Conservation (phyloP, 441 rosid genomes). For the Breynia disticha region DNA sequence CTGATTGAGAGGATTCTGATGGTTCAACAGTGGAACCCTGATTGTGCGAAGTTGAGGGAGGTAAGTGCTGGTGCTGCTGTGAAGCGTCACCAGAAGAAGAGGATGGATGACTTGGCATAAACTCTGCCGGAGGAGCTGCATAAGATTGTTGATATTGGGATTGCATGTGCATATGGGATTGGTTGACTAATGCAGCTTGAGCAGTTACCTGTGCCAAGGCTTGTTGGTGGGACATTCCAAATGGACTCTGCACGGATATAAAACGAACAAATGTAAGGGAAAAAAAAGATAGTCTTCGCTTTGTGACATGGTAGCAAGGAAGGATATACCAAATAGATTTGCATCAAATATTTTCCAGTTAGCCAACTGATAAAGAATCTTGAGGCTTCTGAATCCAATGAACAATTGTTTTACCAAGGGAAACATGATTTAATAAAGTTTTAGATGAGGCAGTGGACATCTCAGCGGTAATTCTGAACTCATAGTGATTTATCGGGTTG, state of each 20-base stretch:
- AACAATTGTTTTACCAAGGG: too few species aligned
- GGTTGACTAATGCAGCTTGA: slow-evolving; percentile 40
- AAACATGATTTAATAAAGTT: too few species aligned
- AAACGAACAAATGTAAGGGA: slow-evolving; percentile 12
- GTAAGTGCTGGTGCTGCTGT: slow-evolving; percentile 43
- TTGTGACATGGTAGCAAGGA: neutral
- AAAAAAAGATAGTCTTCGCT: neutral
- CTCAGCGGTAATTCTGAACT: too few species aligned
- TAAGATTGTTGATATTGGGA: slow-evolving; percentile 32
- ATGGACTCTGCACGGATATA: slow-evolving; percentile 39
- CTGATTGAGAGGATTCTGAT: slow-evolving; percentile 36
- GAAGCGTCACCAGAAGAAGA: slow-evolving; percentile 23
- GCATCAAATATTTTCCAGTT: neutral
- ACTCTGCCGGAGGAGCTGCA: slow-evolving; percentile 18
- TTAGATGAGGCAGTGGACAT: too few species aligned
- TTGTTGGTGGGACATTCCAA: slow-evolving; percentile 67
- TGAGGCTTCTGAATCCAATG: too few species aligned
- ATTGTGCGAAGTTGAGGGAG: slow-evolving; percentile 33
- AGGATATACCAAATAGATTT: neutral
- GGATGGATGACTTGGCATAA: slow-evolving; percentile 17
- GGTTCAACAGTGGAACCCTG: slow-evolving; percentile 26
- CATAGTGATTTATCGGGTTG: too few species aligned
- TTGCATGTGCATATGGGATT: slow-evolving; percentile 35
- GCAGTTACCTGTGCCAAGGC: slow-evolving; percentile 61
- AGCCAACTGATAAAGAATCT: too few species aligned